Base-by-base conservation (phyloP, 805 yeast genomes). In the Ogataea siamensis region DNA sequence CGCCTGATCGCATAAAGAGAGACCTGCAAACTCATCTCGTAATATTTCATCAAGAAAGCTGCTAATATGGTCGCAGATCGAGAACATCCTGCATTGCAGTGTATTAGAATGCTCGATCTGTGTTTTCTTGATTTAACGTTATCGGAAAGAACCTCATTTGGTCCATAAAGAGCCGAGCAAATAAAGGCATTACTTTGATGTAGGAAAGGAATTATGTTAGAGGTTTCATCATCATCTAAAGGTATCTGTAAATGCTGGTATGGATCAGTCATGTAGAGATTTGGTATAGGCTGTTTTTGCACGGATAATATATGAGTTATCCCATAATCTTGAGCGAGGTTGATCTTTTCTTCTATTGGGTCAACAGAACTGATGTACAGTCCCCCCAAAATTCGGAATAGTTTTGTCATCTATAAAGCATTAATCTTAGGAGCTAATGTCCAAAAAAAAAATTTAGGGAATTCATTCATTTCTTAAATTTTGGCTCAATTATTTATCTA, bases 1-100 rank as follows among this genome's bases (percentile, higher is more conserved):
- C 89, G 62, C 45, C 69, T 71, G n/a, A 91, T 80, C 0, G 91
- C 91, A 61, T 83, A 80, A 6, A 86, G 51, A 0, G 96, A 84
- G 46, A 78, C 79, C 11, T 73, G 66, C 12, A 76, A 63, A 9
- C 66, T 62, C 51, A 87, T 68, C 1, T 76, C 71, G 58, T 83
- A 71, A 47, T 62, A 66, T 36, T 66, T 61, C 76, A 76, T 74
- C 36, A 76, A 53, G 49, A 69, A 76, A 7, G 76, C 76, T 18
- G 67, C 57, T 9, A 70, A 45, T 18, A 76, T 53, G 2, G 73
- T 47, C 2, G 67, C 75, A 1, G 79, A 72, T 40, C 82, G 47
- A 7, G 78, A 70, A 21, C 63, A 57, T 3, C 80, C 80, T 27
- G 74, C 77, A 20, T 73, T 71, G 49, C 80, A 74, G 52, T 74